Percentiles rank a stretch among this genome's conserved stretches.
phyloP scores from a whole-genome alignment of 2,329 filamentous ascomycete genomes.

The Ophiobolus disseminans region DNA sequence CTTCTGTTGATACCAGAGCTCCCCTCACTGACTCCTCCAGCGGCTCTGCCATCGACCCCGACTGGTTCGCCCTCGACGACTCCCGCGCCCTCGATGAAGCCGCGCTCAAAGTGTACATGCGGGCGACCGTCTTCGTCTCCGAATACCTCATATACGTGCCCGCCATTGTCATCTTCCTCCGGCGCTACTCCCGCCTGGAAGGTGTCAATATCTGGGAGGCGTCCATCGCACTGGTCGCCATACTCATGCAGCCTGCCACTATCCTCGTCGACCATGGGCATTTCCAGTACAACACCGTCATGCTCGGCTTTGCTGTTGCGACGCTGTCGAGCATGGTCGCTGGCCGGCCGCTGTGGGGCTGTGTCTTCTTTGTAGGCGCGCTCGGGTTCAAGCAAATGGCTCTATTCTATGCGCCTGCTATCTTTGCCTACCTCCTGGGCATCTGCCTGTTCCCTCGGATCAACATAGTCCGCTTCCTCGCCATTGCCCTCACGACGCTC shows the following conservation, averaged over 20 bases:
- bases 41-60: slow-evolving; percentile 76
- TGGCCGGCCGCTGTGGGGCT: slow-evolving; percentile 83
- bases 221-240: slow-evolving; percentile 83
- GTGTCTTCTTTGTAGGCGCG: slow-evolving; percentile 90
- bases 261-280: slow-evolving; percentile 94
- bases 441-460: slow-evolving; percentile 80
- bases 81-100: slow-evolving; percentile 84
- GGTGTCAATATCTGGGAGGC: slow-evolving; percentile 82
- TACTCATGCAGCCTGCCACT: slow-evolving; percentile 88
- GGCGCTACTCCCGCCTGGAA: slow-evolving; percentile 77
- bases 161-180: slow-evolving; percentile 82
- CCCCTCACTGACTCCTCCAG: slow-evolving; percentile 45
- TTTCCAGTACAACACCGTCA: slow-evolving; percentile 98
- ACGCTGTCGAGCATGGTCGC: slow-evolving; percentile 89
- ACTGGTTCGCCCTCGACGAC: slow-evolving; percentile 85
- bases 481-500: slow-evolving; percentile 76
- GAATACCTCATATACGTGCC: slow-evolving; percentile 92
- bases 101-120: slow-evolving; percentile 91
- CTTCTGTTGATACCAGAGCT: neutral
- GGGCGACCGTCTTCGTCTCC: slow-evolving; percentile 85
- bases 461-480: slow-evolving; percentile 71
- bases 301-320: slow-evolving; percentile 89
- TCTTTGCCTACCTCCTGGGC: slow-evolving; percentile 91
- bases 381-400: slow-evolving; percentile 99
- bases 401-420: slow-evolving; percentile 90